Evolutionary conservation across 2,329 filamentous ascomycete genomes (phyloP).

Genomic region (Simplicillium sp.): DNA sequence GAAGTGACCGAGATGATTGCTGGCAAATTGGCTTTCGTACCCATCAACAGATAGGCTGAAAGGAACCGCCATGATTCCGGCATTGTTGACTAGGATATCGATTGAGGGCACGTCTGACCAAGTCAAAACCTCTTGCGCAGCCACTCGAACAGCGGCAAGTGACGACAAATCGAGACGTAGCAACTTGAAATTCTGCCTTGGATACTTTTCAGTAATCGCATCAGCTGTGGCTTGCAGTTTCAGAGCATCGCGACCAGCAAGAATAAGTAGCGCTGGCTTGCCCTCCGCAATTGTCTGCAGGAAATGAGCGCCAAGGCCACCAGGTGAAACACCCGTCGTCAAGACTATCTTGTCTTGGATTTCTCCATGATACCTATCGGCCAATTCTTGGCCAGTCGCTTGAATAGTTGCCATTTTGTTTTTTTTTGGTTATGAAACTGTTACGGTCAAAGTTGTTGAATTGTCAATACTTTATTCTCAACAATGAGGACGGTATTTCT

Average conservation of each 20-base stretch:
- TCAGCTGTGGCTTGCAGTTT: slow-evolving; percentile 25
- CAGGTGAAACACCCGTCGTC: slow-evolving; percentile 24
- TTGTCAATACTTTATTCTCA: too few relatives aligned
- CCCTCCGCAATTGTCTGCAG: slow-evolving; percentile 22
- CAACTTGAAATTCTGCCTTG: slow-evolving; percentile 19
- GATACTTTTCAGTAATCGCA: slow-evolving; percentile 17
- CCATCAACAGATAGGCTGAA: slow-evolving; percentile 23
- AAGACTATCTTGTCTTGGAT: slow-evolving; percentile 22
- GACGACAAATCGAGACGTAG: slow-evolving; percentile 30
- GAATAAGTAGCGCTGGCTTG: slow-evolving; percentile 25
- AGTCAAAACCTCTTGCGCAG: slow-evolving; percentile 23
- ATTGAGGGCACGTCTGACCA: slow-evolving; percentile 22
- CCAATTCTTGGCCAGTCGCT: slow-evolving; percentile 13
- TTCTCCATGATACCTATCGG: slow-evolving; percentile 9
- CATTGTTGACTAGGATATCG: slow-evolving; percentile 32
- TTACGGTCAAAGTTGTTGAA: too few relatives aligned
- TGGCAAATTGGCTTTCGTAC: slow-evolving; percentile 25
- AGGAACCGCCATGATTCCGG: slow-evolving; percentile 28
- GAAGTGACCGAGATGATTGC: slow-evolving; percentile 28
- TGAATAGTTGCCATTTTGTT: not conserved
- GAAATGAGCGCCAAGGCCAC: slow-evolving; percentile 21
- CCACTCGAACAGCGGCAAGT: slow-evolving; percentile 25
- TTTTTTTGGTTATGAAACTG: too few relatives aligned
- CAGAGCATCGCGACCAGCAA: slow-evolving; percentile 26
- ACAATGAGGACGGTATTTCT: too few relatives aligned